Percentiles rank a stretch among this genome's conserved stretches.
These are phyloP conservation scores for Podospora comata DNA, from an alignment of 495 filamentous ascomycete species.

Conservation along the genomic window DNA sequence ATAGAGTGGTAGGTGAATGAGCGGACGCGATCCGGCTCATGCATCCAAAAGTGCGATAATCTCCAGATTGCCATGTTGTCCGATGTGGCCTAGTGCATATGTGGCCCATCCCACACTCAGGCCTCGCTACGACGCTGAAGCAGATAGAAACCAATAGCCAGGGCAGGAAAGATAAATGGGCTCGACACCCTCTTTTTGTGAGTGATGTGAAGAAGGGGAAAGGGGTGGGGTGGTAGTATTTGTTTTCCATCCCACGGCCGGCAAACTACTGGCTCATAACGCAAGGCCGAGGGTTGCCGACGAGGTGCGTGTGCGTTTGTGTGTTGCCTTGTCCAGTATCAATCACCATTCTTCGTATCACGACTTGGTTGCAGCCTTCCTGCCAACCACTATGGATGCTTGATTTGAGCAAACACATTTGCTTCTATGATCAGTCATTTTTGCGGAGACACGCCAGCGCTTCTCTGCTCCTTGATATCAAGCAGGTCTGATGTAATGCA, in stretches of 20 bases:
- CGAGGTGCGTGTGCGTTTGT: background rate
- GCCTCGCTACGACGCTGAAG: background rate
- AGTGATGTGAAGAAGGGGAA: background rate
- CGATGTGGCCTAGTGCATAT: constrained; percentile 8
- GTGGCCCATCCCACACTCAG: background rate
- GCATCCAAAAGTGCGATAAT: background rate
- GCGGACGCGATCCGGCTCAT: background rate
- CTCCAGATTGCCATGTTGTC: constrained; percentile 12
- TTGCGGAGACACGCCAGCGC: background rate
- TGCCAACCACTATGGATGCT: background rate
- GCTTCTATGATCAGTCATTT: background rate
- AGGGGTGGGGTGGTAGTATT: background rate
- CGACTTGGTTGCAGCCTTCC: background rate
- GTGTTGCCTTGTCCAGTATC: background rate
- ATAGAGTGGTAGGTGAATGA: background rate
- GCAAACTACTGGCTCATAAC: background rate
- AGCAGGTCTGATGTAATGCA: background rate
- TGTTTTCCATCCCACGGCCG: background rate
- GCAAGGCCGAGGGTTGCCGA: background rate
- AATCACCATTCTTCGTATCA: background rate
- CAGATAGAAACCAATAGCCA: background rate
- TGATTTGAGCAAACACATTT: background rate
- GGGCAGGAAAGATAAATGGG: background rate
- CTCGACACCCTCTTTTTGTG: background rate
- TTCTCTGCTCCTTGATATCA: background rate